Conservation (phyloP, 139 green algal species). For the Edaphochlamys debaryana region DNA sequence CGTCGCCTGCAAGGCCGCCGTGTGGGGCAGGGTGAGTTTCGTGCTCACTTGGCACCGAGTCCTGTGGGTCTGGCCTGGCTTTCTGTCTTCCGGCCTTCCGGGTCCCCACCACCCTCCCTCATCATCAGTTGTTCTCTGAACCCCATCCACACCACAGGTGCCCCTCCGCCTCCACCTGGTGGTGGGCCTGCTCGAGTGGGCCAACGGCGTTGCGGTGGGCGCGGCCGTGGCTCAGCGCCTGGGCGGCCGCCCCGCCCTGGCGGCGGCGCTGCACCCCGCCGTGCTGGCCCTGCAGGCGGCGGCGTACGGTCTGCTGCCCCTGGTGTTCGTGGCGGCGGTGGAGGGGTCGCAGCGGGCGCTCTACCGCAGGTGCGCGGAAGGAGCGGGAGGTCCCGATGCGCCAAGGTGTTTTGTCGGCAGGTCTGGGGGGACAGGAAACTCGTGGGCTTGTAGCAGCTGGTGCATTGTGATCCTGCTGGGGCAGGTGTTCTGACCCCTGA, state of each 20-base stretch:
- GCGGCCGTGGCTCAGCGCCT: neutral
- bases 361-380: no score
- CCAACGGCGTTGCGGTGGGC: conserved; percentile 13
- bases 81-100: no score
- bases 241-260: neutral
- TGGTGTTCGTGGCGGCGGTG: neutral
- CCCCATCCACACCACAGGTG: neutral
- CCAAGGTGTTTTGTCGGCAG: no score
- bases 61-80: no score
- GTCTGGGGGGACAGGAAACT: no score
- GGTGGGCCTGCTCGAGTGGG: neutral
- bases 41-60: no score
- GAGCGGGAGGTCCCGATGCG: no score
- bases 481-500: no score
- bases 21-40: conserved; percentile 17
- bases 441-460: no score
- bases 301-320: neutral
- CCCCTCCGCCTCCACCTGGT: neutral
- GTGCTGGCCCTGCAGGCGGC: neutral
- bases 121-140: no score
- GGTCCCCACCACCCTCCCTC: neutral
- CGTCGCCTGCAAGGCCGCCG: neutral
- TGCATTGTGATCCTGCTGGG: no score
- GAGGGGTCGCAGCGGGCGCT: neutral
- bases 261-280: neutral